phyloP scores from a whole-genome alignment of 129 eudicot species.

The Ambrosia trifida region DNA sequence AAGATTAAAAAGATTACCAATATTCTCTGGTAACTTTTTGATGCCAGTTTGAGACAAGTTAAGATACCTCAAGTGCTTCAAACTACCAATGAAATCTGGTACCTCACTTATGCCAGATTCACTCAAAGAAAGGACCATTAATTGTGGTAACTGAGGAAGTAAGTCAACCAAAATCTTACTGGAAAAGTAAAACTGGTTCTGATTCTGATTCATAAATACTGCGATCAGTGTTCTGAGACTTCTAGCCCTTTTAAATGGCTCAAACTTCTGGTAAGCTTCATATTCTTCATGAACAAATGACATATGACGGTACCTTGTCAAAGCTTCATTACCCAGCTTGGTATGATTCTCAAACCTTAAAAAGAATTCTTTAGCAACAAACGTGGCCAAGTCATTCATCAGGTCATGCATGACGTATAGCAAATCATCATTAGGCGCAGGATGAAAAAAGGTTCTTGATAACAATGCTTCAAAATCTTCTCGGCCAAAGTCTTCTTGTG shows the following conservation, averaged over 20 bases:
- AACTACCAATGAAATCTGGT: neutral
- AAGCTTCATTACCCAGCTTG: neutral
- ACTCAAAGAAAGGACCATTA: neutral
- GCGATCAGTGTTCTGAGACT: neutral
- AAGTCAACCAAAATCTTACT: neutral
- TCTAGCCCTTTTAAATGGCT: neutral
- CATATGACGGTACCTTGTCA: neutral
- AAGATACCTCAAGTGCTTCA: neutral
- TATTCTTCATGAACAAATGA: neutral
- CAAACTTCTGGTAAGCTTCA: neutral
- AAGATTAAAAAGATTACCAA: neutral
- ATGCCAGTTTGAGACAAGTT: neutral
- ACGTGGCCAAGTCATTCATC: conserved; percentile 14
- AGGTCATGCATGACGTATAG: neutral
- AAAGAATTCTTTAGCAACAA: neutral
- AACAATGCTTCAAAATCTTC: conserved; percentile 8
- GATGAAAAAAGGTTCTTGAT: neutral
- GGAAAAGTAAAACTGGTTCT: neutral
- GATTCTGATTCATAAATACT: neutral
- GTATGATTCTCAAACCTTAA: neutral
- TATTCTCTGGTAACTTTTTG: neutral
- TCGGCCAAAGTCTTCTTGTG: neutral
- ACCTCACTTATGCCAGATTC: neutral
- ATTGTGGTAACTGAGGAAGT: neutral
- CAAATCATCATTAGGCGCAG: neutral